phyloP scores from a whole-genome alignment of 805 yeast species.

The Yamadazyma kitorensis region DNA sequence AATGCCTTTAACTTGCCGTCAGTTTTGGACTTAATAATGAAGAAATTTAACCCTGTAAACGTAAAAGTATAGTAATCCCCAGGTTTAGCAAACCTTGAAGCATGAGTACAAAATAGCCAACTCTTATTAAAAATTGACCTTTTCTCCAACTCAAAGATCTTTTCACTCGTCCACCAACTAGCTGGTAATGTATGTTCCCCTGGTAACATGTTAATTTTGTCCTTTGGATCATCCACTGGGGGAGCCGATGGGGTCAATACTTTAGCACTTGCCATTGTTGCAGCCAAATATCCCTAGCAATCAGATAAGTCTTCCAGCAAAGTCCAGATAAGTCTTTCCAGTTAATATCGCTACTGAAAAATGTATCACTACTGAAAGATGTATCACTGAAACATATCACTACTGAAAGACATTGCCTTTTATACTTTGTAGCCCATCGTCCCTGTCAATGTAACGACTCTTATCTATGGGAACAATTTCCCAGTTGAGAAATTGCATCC shows the following conservation, averaged over 20 bases:
- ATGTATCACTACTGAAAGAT: too few species aligned
- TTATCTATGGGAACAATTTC: conserved; percentile 11
- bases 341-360: too few species aligned
- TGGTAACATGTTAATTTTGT: conserved; percentile 14
- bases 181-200: conserved; percentile 56
- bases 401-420: too few species aligned
- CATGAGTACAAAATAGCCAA: conserved; percentile 55
- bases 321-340: too few species aligned
- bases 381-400: too few species aligned
- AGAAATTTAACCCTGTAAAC: conserved; percentile 53
- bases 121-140: conserved; percentile 54
- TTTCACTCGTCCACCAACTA: conserved; percentile 63
- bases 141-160: conserved; percentile 56
- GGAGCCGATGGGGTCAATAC: conserved; percentile 23
- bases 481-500: conserved; percentile 5
- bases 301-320: too few species aligned
- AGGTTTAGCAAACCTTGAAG: conserved; percentile 51
- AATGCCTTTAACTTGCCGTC: conserved; percentile 53
- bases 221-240: conserved; percentile 15
- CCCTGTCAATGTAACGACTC: neutral
- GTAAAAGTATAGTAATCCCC: conserved; percentile 56
- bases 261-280: conserved; percentile 8
- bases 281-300: too few species aligned
- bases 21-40: conserved; percentile 51
- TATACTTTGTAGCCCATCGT: neutral